Evolutionary conservation across 225 moss, liverwort and hornwort species (phyloP).

Genomic region (Antitrichia curtipendula): DNA sequence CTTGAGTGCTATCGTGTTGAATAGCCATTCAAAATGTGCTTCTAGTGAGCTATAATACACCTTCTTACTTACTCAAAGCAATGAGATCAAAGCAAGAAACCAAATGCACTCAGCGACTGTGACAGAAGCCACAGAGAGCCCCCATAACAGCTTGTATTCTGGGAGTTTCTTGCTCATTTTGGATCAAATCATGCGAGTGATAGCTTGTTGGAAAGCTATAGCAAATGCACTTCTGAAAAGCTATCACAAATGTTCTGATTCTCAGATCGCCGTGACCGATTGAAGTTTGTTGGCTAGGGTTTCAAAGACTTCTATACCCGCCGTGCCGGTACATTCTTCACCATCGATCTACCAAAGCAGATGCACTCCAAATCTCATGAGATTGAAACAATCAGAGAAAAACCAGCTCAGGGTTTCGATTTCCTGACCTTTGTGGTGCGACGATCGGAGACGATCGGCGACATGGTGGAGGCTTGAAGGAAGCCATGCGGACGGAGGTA

Average conservation of each 20-base stretch:
- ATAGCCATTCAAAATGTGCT: neutral
- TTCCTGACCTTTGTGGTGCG: conserved; percentile 1
- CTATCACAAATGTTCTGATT: neutral
- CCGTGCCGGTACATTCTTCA: neutral
- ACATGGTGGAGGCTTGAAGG: neutral
- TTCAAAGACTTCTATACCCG: neutral
- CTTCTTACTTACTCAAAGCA: neutral
- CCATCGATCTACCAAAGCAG: neutral
- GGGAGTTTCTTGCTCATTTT: neutral
- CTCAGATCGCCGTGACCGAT: neutral
- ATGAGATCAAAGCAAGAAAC: neutral
- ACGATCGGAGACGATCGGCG: neutral
- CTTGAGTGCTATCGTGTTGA: neutral
- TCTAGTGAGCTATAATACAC: neutral
- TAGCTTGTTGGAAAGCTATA: neutral
- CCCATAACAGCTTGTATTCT: neutral
- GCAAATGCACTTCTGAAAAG: neutral
- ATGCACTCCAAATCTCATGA: neutral
- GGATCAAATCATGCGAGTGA: neutral
- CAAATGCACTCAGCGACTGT: neutral
- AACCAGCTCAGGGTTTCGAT: neutral
- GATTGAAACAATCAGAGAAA: neutral
- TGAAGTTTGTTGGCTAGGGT: neutral
- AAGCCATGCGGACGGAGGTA: conserved; percentile 54
- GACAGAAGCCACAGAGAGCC: neutral